These are phyloP conservation scores for Hemerocallis citrina DNA, from an alignment of 106 monocot species.

Conservation along the genomic window DNA sequence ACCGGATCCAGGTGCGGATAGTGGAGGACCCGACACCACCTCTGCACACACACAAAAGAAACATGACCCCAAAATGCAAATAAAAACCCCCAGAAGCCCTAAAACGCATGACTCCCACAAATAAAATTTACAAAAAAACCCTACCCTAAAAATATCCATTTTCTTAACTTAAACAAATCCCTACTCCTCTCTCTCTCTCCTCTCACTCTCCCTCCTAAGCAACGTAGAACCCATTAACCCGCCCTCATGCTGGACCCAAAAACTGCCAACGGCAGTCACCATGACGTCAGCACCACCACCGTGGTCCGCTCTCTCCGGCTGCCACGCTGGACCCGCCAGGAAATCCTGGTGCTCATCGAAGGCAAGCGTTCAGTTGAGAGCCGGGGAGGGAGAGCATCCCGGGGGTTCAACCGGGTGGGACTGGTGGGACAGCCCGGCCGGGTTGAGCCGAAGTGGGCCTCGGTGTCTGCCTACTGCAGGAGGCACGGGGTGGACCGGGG, in stretches of 20 bases:
- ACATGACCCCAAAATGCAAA: not conserved
- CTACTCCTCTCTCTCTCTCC: not conserved
- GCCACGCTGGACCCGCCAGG: constrained; percentile 90
- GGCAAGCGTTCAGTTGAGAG: constrained; percentile 67
- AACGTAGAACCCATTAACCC: not conserved
- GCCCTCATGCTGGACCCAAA: not conserved
- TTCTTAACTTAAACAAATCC: too few species aligned
- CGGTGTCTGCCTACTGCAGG: constrained; percentile 57
- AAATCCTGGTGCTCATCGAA: constrained; percentile 75
- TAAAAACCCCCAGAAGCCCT: not conserved
- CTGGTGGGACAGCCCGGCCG: not conserved
- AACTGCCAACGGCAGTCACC: not conserved
- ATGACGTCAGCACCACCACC: not conserved
- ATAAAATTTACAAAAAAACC: not conserved
- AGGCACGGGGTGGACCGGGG: constrained; percentile 69
- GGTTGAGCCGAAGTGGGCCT: constrained; percentile 73
- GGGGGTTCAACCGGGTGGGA: constrained; percentile 10
- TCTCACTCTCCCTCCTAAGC: not conserved
- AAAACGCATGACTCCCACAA: not conserved
- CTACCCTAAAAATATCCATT: not conserved
- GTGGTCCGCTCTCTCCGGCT: constrained; percentile 29
- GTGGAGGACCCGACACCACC: too few species aligned
- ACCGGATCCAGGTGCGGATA: too few species aligned
- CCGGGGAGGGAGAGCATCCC: constrained; percentile 19
- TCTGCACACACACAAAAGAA: too few species aligned